A percentile compares a stretch with the other conserved stretches of the same genome.
These are phyloP conservation scores for Verticillium nubilum DNA, from an alignment of 2,329 filamentous ascomycete genomes.

Conservation along the genomic window DNA sequence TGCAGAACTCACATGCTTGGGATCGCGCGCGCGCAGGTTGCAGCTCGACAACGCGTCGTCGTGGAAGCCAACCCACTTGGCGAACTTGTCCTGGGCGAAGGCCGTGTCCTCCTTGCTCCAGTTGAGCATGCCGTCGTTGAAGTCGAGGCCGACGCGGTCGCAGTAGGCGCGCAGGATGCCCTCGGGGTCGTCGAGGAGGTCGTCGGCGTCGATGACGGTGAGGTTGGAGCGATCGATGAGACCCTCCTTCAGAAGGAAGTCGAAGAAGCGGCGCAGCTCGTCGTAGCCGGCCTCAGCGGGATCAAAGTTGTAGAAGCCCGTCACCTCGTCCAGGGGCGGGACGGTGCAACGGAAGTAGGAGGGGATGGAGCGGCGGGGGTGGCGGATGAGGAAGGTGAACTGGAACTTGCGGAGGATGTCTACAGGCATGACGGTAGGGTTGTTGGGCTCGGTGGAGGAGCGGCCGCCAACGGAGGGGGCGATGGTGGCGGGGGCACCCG, in stretches of 20 bases:
- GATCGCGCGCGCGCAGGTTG: slow-evolving; percentile 64
- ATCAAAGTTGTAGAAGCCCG: slow-evolving; percentile 83
- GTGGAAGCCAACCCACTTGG: slow-evolving; percentile 97
- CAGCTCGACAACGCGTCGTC: slow-evolving; percentile 86
- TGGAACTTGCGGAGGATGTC: slow-evolving; percentile 75
- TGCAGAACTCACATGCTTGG: slow-evolving; percentile 48
- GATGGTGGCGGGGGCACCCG: slow-evolving; percentile 60
- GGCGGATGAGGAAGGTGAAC: slow-evolving; percentile 94
- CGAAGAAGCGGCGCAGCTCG: slow-evolving; percentile 81
- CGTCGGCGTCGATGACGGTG: slow-evolving; percentile 89
- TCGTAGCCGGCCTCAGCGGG: slow-evolving; percentile 84
- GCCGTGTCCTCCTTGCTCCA: slow-evolving; percentile 78
- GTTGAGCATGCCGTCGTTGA: slow-evolving; percentile 68
- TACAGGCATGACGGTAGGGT: slow-evolving; percentile 79
- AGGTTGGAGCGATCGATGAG: slow-evolving; percentile 70
- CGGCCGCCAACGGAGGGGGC: slow-evolving; percentile 69
- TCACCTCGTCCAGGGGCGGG: slow-evolving; percentile 75
- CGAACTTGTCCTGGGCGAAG: slow-evolving; percentile 70
- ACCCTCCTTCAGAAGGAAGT: slow-evolving; percentile 67
- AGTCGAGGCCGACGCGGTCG: slow-evolving; percentile 73
- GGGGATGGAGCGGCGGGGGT: slow-evolving; percentile 86
- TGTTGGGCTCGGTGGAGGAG: slow-evolving; percentile 57
- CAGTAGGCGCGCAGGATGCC: slow-evolving; percentile 76
- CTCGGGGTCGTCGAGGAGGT: slow-evolving; percentile 80
- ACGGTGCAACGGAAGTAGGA: slow-evolving; percentile 94